Base-by-base conservation (phyloP, 2,329 filamentous ascomycete genomes). In the Aspergillus viridinutans region DNA sequence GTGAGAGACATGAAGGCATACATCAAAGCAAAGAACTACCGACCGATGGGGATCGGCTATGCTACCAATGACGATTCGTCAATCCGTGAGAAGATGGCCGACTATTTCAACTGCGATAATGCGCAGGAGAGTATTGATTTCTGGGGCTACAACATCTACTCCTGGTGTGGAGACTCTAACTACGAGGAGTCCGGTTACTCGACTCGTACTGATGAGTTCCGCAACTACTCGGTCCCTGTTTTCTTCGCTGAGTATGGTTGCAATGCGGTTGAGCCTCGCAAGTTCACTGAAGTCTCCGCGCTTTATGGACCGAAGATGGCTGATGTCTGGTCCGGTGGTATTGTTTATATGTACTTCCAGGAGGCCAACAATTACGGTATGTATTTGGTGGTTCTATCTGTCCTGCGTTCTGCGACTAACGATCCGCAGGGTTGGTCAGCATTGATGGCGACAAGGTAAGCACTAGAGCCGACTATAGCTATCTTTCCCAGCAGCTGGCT, bases 101-200 rank as follows among this genome's bases (percentile, higher is more conserved):
- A 90, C 72, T 97, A 95, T 83, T 96, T 97, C 81, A 92, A 96
- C 83, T 97, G 93, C 72, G 90, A 90, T 49, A 57, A 64, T 59
- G 75, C 84, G 59, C 78, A 81, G n/a, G 75, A 77, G 67, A 74
- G 89, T 60, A 95, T 97, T 64, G 94, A 97, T 76, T 97, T 94
- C 81, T 97, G 91, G 90, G 93, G 93, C 58, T 97, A 97, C 87
- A 97, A 97, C 81, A 95, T 97, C 78, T 97, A 97, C 84, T 95
- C 91, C 47, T 97, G 93, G 93, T 97, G 93, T 74, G 93, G 92
- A 64, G 75, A 92, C 68, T 95, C 89, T 71, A 85, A 80, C 66
- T 93, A 89, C 79, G 72, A 81, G 38, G 73, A 82, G 60, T 96
- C 93, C 2, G 90, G 90, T 52, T 97, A 91, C 76, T 81, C 87